Base-by-base conservation (phyloP, 805 yeast genomes). In the Maudiozyma bulderi region DNA sequence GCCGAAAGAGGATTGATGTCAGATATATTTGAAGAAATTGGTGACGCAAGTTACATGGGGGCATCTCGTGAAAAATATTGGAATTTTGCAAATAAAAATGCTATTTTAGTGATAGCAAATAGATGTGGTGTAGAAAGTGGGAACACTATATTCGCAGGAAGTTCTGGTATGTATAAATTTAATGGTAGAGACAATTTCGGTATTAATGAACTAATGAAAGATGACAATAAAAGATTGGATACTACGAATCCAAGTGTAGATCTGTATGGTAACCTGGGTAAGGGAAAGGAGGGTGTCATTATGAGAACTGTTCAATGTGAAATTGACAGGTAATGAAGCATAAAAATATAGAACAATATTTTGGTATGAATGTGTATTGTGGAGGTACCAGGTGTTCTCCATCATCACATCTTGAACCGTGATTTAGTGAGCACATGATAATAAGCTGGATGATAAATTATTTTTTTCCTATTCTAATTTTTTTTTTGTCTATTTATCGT, bases 111-210 rank as follows among this genome's bases (percentile, higher is more conserved):
- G 0, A 59, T 80, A 6, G 79, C 88, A 56, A 88, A 89, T 61
- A 70, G 97, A 53, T 69, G 78, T 8, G 97, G 97, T 0, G 68
- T 82, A n/a, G 96, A 89, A 60, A 81, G 72, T 44, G 77, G 74
- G 40, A 52, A 48, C 8, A 64, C 67, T 2, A 75, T 80, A 1
- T 64, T 80, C 53, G 87, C 83, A 53, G 88, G 82, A 1, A 91
- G 95, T 5, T 74, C 86, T 0, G 72, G 70, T 1, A 77, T 86
- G 3, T 62, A 77, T 41, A 74, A 76, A 52, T 83, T 84, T 55
- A 72, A 72, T 52, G 78, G 78, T 0, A 52, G 52, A 3, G 59
- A 60, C 0, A 48, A 56, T 14, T n/a, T 20, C 6, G 47, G 50
- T 15, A 57, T 55, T 1, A 61, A 64, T 32, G 58, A 60, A 13